Percentiles rank a stretch among this genome's conserved stretches.
phyloP scores from a whole-genome alignment of 352 stramenopile genomes.

The Phytophthora tubulina region DNA sequence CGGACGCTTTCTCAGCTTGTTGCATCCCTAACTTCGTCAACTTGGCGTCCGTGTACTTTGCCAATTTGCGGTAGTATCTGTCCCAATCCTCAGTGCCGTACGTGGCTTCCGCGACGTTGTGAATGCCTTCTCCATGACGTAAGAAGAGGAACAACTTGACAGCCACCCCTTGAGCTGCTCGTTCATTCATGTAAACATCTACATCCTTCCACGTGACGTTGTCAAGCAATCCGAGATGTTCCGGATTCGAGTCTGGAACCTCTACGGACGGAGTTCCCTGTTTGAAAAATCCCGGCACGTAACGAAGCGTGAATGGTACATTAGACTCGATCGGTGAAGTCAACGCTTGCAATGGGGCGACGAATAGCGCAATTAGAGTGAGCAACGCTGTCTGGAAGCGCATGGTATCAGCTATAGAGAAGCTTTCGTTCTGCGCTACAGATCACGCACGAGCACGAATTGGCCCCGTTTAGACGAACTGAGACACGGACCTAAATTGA shows the following conservation, averaged over 20 bases:
- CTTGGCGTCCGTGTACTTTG: slow-evolving; percentile 39
- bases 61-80: slow-evolving; percentile 38
- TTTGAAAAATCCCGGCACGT: slow-evolving; percentile 49
- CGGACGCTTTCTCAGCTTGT: slow-evolving; percentile 22
- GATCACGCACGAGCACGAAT: slow-evolving; percentile 7
- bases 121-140: slow-evolving; percentile 35
- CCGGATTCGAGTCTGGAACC: slow-evolving; percentile 11
- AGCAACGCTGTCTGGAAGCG: slow-evolving; percentile 6
- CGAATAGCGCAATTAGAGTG: background rate
- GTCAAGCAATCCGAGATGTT: slow-evolving; percentile 38
- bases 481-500: background rate
- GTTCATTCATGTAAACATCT: slow-evolving; percentile 35
- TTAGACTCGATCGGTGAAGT: background rate
- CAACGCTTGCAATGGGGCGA: background rate
- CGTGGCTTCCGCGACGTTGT: slow-evolving; percentile 38
- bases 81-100: slow-evolving; percentile 40
- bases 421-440: slow-evolving; percentile 10
- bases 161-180: slow-evolving; percentile 19
- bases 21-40: slow-evolving; percentile 33
- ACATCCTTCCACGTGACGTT: slow-evolving; percentile 46
- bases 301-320: slow-evolving; percentile 41
- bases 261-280: slow-evolving; percentile 32
- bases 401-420: slow-evolving; percentile 4
- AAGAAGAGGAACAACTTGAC: slow-evolving; percentile 45
- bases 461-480: background rate